These are phyloP conservation scores for Trametes cinnabarina DNA, from an alignment of 768 basidiomycete genomes.

Conservation along the genomic window DNA sequence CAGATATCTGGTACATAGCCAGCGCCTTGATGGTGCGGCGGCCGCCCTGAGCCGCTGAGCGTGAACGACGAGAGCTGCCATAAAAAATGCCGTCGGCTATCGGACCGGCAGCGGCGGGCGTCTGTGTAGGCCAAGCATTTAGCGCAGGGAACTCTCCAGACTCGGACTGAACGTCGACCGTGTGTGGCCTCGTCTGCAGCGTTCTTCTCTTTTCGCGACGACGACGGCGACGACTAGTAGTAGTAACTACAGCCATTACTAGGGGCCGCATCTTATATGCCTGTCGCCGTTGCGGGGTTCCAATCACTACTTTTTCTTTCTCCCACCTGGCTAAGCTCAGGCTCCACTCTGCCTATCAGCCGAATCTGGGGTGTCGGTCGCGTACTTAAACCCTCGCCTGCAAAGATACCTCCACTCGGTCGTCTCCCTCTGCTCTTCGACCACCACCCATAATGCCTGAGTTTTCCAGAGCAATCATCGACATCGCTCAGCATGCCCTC, in stretches of 20 bases:
- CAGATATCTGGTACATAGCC: no score
- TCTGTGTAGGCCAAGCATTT: no score
- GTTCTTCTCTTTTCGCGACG: not conserved
- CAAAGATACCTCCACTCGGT: not conserved
- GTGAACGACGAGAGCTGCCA: slow-evolving; percentile 3
- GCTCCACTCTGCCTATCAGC: slow-evolving; percentile 12
- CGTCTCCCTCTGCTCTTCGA: not conserved
- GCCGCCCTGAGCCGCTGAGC: no score
- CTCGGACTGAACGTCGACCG: not conserved
- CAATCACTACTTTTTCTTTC: not conserved
- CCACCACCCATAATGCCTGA: slow-evolving; percentile 5
- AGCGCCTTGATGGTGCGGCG: no score
- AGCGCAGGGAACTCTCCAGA: not conserved
- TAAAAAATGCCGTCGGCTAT: not conserved
- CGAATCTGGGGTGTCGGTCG: slow-evolving; percentile 6
- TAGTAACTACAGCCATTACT: not conserved
- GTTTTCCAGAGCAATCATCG: slow-evolving; percentile 10
- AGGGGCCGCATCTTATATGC: not conserved
- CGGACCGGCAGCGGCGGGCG: not conserved
- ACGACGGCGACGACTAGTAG: not conserved
- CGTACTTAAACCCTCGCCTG: not conserved
- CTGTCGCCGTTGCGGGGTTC: not conserved
- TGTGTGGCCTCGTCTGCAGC: no score
- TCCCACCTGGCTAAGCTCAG: not conserved
- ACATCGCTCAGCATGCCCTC: slow-evolving; percentile 4